Evolutionary conservation across 805 yeast genomes (phyloP).

Genomic region (Ogataea angusta): DNA sequence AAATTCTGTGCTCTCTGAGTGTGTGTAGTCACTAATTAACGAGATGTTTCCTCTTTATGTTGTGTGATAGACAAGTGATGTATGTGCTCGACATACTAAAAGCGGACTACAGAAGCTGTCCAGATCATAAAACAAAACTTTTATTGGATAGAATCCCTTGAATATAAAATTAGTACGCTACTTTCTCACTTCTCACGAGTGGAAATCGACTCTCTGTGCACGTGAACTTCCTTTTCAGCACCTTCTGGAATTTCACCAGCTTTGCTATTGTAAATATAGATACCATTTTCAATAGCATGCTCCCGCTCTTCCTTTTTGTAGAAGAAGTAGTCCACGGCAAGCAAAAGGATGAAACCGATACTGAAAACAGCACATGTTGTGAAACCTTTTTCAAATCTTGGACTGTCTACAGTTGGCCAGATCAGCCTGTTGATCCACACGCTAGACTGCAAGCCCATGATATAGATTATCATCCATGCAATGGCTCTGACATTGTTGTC

Average conservation of each 20-base stretch:
- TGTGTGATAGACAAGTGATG: no score
- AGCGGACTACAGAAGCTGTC: no score
- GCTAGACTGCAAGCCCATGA: conserved; percentile 41
- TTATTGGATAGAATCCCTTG: no score
- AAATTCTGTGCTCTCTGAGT: no score
- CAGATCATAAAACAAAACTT: no score
- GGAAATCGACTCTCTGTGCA: background rate
- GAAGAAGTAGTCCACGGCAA: conserved; percentile 29
- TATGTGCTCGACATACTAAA: no score
- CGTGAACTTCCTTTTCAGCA: conserved; percentile 22
- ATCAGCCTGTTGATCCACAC: conserved; percentile 34
- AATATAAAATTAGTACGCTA: no score
- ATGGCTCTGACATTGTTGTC: conserved; percentile 56
- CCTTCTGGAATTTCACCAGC: conserved; percentile 22
- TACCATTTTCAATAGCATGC: conserved; percentile 46
- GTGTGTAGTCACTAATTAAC: no score
- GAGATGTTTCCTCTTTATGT: no score
- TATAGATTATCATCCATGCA: conserved; percentile 53
- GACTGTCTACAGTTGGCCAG: conserved; percentile 54
- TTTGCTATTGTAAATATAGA: conserved; percentile 41
- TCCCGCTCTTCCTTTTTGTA: conserved; percentile 51
- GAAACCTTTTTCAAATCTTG: conserved; percentile 53
- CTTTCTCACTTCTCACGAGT: background rate
- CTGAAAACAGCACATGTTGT: conserved; percentile 43
- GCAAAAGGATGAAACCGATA: conserved; percentile 26